phyloP scores from a whole-genome alignment of 345 rosid species.

The Passiflora organensis region DNA sequence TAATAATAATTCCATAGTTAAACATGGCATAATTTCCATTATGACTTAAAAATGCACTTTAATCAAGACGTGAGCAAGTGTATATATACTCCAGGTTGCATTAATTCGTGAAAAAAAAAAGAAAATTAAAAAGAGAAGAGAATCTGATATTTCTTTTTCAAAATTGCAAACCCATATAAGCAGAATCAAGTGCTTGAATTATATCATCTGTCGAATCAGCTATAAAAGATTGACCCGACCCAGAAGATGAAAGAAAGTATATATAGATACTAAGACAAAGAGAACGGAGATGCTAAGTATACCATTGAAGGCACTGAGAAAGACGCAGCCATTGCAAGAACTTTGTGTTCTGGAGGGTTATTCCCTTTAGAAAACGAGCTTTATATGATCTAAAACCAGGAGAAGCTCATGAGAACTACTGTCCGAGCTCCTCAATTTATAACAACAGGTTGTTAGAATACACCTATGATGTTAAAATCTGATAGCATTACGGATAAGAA shows the following conservation, averaged over 20 bases:
- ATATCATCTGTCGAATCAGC: too few relatives aligned
- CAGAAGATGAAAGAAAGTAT: background rate
- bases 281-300: conserved; percentile 1
- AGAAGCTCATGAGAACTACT: conserved; percentile 33
- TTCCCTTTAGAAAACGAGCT: background rate
- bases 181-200: too few relatives aligned
- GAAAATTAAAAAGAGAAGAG: too few relatives aligned
- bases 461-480: background rate
- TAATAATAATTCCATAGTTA: too few relatives aligned
- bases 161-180: too few relatives aligned
- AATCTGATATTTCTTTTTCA: too few relatives aligned
- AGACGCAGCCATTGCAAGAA: conserved; percentile 85
- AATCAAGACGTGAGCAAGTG: too few relatives aligned
- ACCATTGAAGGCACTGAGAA: conserved; percentile 92
- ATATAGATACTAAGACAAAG: background rate
- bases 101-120: too few relatives aligned
- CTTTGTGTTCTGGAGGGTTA: conserved; percentile 9
- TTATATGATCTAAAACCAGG: conserved; percentile 10
- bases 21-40: too few relatives aligned
- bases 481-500: conserved; percentile 5
- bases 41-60: background rate
- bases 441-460: conserved; percentile 7
- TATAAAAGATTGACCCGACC: too few relatives aligned
- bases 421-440: conserved; percentile 37
- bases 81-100: too few relatives aligned